Conservation (phyloP, 805 yeast species). For the Kazachstania viticola region DNA sequence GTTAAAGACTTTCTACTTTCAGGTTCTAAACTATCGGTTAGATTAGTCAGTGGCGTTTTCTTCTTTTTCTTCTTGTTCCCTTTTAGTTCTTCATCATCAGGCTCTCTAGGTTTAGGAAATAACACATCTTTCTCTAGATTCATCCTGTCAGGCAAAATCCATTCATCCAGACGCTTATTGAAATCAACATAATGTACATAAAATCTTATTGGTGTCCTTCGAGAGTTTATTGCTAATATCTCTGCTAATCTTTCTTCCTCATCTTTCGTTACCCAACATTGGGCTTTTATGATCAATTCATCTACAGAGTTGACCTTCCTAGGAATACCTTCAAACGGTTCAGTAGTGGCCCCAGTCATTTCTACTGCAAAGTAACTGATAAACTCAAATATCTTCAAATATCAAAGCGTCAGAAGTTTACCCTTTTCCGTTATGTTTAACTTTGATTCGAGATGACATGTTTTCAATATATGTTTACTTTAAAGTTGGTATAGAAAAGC, state of each 20-base stretch:
- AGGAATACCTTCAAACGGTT: constrained; percentile 10
- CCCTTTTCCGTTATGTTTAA: no score
- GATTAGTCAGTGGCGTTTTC: constrained; percentile 7
- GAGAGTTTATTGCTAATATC: constrained; percentile 60
- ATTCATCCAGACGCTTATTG: constrained; percentile 93
- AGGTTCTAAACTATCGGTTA: constrained; percentile 3
- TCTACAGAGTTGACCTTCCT: constrained; percentile 26
- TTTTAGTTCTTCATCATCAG: constrained; percentile 31
- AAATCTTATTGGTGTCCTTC: constrained; percentile 67
- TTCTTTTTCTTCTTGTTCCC: constrained; percentile 30
- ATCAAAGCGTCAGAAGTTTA: no score
- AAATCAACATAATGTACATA: constrained; percentile 92
- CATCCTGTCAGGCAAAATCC: constrained; percentile 68
- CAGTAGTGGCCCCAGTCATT: no score
- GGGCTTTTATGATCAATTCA: constrained; percentile 65
- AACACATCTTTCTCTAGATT: constrained; percentile 60
- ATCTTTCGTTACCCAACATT: constrained; percentile 72
- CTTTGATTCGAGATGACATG: no score
- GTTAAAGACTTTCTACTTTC: constrained; percentile 13
- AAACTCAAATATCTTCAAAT: no score
- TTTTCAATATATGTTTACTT: no score
- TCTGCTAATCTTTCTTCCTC: constrained; percentile 75
- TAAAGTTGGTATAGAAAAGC: no score
- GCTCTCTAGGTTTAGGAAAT: constrained; percentile 51
- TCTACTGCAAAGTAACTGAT: no score